Percentiles rank a stretch among this genome's conserved stretches.
These are phyloP conservation scores for Russula olivacea DNA, from an alignment of 768 basidiomycete genomes.

Conservation along the genomic window DNA sequence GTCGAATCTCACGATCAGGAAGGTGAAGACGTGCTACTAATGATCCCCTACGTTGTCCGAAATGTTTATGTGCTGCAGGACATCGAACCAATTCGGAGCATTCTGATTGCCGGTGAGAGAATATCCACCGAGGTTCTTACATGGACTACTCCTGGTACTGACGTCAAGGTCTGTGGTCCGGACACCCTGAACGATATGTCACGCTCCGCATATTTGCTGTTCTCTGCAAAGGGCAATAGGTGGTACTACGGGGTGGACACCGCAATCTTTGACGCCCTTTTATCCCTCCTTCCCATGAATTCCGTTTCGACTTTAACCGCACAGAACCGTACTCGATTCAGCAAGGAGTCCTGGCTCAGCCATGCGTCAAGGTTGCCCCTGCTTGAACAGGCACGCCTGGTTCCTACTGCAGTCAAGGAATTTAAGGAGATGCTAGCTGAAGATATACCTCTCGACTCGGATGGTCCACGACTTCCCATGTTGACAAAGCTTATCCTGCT, in stretches of 20 bases:
- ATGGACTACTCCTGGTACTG: background rate
- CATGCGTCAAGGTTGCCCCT: background rate
- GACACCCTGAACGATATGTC: background rate
- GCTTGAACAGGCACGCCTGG: background rate
- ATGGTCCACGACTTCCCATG: background rate
- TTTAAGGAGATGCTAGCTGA: background rate
- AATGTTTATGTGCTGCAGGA: slow-evolving; percentile 5
- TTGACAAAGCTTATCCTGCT: background rate
- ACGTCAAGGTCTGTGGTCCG: background rate
- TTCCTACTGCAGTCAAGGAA: background rate
- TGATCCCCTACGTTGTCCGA: background rate
- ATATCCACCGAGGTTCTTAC: background rate
- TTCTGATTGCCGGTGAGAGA: background rate
- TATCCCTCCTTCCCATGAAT: background rate
- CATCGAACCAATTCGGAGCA: slow-evolving; percentile 2
- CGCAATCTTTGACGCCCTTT: background rate
- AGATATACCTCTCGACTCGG: background rate
- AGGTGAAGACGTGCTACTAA: background rate
- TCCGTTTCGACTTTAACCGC: background rate
- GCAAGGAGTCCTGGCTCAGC: background rate
- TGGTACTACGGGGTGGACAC: background rate
- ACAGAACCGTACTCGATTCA: background rate
- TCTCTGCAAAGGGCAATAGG: background rate
- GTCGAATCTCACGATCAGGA: background rate
- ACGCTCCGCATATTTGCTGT: background rate